Evolutionary conservation across 1,284 basidiomycete genomes (phyloP), one percentile per base, ranked within the genome.

Genomic region (Marasmius tenuissimus): DNA sequence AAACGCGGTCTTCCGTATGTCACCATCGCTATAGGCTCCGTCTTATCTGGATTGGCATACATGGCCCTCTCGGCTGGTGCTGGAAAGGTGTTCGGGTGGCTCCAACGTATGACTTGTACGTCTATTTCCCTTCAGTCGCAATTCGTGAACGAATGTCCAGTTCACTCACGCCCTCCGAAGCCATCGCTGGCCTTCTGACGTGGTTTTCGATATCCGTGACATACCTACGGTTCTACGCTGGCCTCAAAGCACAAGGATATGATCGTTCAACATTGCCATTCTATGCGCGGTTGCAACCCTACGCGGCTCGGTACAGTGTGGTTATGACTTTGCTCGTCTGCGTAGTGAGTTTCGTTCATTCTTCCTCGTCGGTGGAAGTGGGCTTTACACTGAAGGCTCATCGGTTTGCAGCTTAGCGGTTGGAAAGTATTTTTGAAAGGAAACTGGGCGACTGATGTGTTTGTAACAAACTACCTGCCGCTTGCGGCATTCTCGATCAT

Each of bases 191-290:
- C n/a, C 75, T 87, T 59, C 81, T 93, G 77, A 91, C 91, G 11
- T 97, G 94, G 94, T 88, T 91, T 69, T 91, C 87, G 64, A 96
- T 96, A 70, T 81, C 80, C 45, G 66, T 94, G 58, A 92, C 89
- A 7, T 94, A 94, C 73, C 73, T 93, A 61, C 87, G 91, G 42
- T 96, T 96, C 80, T 81, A 92, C 71, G 71, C 78, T 5, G 94
- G 93, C 47, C 72, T 91, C 71, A 87, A 88, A 70, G 87, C 76
- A 1, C 94, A 96, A 70, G 90, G 91, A 27, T 83, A 87, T 65
- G 81, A 88, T 64, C 82, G 93, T 56, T 75, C 65, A 7, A 79
- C 75, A 2, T 81, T 97, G 9, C 94, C 94, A 0, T 95, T 83
- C 73, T 70, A 70, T 6, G 84, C 85, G 5, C 73, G 71, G 18